Percentiles rank a stretch among this genome's conserved stretches.
Evolutionary conservation across 306 rosid species (phyloP).

Genomic region (Aeschynomene evenia): DNA sequence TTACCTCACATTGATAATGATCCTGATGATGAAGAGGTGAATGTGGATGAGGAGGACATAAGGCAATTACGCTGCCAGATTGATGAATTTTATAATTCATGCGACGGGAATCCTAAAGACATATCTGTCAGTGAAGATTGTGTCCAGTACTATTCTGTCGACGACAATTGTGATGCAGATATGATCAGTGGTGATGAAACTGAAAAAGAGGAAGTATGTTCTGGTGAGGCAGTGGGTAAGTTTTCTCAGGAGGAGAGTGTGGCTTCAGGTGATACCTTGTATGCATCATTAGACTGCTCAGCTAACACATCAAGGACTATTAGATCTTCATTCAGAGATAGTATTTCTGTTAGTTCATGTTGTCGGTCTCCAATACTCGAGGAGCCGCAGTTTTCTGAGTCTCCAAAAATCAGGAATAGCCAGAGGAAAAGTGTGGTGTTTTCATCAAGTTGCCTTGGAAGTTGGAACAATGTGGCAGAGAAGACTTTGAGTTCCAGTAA

Average conservation of each 20-base stretch:
- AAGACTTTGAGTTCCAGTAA: slow-evolving; percentile 49
- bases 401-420: slow-evolving; percentile 77
- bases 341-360: slow-evolving; percentile 65
- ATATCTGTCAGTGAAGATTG: slow-evolving; percentile 48
- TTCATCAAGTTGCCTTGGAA: slow-evolving; percentile 58
- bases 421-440: slow-evolving; percentile 66
- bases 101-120: slow-evolving; percentile 45
- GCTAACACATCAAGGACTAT: slow-evolving; percentile 40
- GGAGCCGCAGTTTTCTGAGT: slow-evolving; percentile 79
- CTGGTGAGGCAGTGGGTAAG: slow-evolving; percentile 28
- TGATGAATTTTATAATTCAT: slow-evolving; percentile 55
- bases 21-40: slow-evolving; percentile 61
- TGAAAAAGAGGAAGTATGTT: slow-evolving; percentile 50
- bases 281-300: slow-evolving; percentile 39
- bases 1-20: slow-evolving; percentile 58
- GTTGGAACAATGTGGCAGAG: slow-evolving; percentile 52
- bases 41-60: slow-evolving; percentile 65
- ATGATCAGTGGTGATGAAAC: slow-evolving; percentile 50
- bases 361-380: slow-evolving; percentile 57
- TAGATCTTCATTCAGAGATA: slow-evolving; percentile 49
- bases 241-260: slow-evolving; percentile 42
- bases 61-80: slow-evolving; percentile 67
- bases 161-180: slow-evolving; percentile 52
- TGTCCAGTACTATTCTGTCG: slow-evolving; percentile 50
- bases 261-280: slow-evolving; percentile 30